Evolutionary conservation across 2,329 filamentous ascomycete species (phyloP).

Genomic region (Neofusicoccum kwambonambiense): DNA sequence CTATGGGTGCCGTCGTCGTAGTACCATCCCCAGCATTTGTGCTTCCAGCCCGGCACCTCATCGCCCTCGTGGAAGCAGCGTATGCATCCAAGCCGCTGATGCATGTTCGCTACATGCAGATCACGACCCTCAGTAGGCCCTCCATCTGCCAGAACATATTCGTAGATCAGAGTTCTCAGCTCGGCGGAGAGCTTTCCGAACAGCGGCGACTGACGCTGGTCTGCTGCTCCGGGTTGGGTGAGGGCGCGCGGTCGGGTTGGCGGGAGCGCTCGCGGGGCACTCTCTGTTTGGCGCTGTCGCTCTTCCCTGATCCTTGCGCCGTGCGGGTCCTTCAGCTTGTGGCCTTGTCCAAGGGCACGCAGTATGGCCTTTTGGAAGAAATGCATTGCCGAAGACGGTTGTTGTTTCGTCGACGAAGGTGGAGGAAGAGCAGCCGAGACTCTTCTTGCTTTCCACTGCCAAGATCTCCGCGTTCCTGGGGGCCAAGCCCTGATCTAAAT

Average conservation of each 20-base stretch:
- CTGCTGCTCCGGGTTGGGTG: not conserved
- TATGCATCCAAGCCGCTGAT: not conserved
- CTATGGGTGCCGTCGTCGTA: not conserved
- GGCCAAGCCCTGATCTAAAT: too few species aligned
- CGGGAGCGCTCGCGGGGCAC: not conserved
- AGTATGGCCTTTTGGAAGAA: not conserved
- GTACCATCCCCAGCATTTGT: not conserved
- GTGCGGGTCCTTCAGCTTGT: not conserved
- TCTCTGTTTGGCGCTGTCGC: not conserved
- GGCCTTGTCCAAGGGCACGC: not conserved
- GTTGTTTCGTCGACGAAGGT: not conserved
- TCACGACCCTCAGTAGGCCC: not conserved
- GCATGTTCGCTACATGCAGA: not conserved
- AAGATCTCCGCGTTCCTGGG: too few species aligned
- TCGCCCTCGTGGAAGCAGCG: not conserved
- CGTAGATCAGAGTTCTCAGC: not conserved
- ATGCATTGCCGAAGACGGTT: not conserved
- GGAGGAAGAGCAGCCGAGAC: too few species aligned
- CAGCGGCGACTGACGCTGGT: not conserved
- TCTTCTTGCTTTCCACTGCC: too few species aligned
- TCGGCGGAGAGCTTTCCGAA: not conserved
- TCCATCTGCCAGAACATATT: not conserved
- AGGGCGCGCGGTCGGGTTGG: not conserved
- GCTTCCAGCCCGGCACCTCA: not conserved
- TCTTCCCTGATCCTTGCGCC: not conserved